A percentile compares a stretch with the other conserved stretches of the same genome.
Conservation (phyloP, 257 asterid species). For the Fraxinus excelsior region DNA sequence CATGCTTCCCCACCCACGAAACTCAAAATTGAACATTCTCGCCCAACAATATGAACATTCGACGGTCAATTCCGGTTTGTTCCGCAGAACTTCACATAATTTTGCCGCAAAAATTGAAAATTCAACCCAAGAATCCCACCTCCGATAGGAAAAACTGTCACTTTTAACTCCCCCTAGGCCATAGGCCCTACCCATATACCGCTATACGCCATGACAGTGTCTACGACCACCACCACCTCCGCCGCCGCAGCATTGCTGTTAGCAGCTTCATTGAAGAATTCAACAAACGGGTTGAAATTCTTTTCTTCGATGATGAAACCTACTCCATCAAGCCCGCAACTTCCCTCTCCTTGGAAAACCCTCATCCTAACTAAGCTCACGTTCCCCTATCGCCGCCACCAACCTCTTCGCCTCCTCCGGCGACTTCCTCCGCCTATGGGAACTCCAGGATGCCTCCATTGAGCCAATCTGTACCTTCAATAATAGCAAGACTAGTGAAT, state of each 20-base stretch:
- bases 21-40: neutral
- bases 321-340: slow-evolving; percentile 49
- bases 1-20: neutral
- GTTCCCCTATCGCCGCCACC: slow-evolving; percentile 46
- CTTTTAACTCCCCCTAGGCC: slow-evolving; percentile 44
- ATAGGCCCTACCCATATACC: slow-evolving; percentile 44
- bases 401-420: slow-evolving; percentile 83
- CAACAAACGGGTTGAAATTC: slow-evolving; percentile 70
- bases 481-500: slow-evolving; percentile 68
- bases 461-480: slow-evolving; percentile 51
- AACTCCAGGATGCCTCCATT: slow-evolving; percentile 51
- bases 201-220: slow-evolving; percentile 61
- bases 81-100: neutral
- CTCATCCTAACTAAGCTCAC: slow-evolving; percentile 78
- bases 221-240: slow-evolving; percentile 51
- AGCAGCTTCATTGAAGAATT: slow-evolving; percentile 72
- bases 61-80: neutral
- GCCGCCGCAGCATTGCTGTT: slow-evolving; percentile 60
- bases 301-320: slow-evolving; percentile 63
- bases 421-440: slow-evolving; percentile 86
- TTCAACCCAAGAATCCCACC: slow-evolving; percentile 46
- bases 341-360: slow-evolving; percentile 68
- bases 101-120: slow-evolving; percentile 37
- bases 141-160: slow-evolving; percentile 43
- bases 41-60: neutral